These are phyloP conservation scores for Neodidymelliopsis sp. DNA, from an alignment of 2,329 filamentous ascomycete species.

Conservation along the genomic window DNA sequence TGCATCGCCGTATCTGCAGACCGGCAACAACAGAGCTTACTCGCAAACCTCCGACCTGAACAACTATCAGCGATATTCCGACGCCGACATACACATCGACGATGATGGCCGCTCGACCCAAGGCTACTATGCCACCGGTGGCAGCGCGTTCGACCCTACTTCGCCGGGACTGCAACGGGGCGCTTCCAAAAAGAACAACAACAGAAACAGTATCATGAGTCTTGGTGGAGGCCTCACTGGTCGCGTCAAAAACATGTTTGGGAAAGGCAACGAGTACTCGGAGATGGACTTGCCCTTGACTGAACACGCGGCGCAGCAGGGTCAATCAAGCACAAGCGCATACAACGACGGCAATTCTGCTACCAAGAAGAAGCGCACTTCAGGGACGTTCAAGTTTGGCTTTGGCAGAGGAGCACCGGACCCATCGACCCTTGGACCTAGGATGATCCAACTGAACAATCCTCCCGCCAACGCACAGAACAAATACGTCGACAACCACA, in stretches of 20 bases:
- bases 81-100: constrained; percentile 81
- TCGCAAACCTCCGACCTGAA: constrained; percentile 82
- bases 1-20: constrained; percentile 45
- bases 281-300: constrained; percentile 98
- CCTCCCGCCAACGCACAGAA: constrained; percentile 86
- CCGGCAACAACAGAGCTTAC: constrained; percentile 55
- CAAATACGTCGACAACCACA: constrained; percentile 95
- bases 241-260: constrained; percentile 86
- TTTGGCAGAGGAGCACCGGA: constrained; percentile 86
- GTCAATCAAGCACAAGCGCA: constrained; percentile 51
- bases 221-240: constrained; percentile 88
- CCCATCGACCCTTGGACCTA: constrained; percentile 87
- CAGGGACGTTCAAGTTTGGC: constrained; percentile 85
- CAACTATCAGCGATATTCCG: constrained; percentile 92
- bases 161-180: constrained; percentile 56
- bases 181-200: constrained; percentile 65
- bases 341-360: constrained; percentile 39
- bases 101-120: constrained; percentile 80
- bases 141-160: constrained; percentile 64
- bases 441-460: constrained; percentile 96
- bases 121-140: constrained; percentile 77
- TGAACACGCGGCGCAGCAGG: constrained; percentile 67
- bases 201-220: constrained; percentile 87
- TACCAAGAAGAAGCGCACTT: constrained; percentile 50
- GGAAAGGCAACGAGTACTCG: constrained; percentile 86